A percentile compares a stretch with the other conserved stretches of the same genome.
phyloP scores from a whole-genome alignment of 805 yeast species.

The Kodamaea hsintzibuensis region DNA sequence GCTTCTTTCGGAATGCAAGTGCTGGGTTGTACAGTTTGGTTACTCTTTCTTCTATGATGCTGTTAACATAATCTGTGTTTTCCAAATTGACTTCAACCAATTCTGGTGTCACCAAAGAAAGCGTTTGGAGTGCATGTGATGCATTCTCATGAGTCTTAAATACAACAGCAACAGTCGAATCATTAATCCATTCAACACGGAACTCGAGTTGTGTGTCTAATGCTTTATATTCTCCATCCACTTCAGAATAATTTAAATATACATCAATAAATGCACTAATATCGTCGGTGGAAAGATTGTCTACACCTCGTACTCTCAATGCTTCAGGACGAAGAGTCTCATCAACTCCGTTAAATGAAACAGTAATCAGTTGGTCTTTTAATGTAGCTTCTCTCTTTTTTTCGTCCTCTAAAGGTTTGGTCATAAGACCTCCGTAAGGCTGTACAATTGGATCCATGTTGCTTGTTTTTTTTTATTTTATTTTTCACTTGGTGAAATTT shows the following conservation, averaged over 20 bases:
- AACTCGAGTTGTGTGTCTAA: constrained; percentile 35
- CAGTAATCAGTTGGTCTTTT: constrained; percentile 33
- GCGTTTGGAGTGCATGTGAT: constrained; percentile 32
- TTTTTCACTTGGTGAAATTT: not conserved
- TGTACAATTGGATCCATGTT: constrained; percentile 4
- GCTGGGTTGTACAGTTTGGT: constrained; percentile 43
- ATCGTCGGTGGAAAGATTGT: constrained; percentile 59
- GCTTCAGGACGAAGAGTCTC: constrained; percentile 48
- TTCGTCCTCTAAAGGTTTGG: constrained; percentile 41
- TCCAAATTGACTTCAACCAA: constrained; percentile 5
- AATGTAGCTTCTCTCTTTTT: constrained; percentile 31
- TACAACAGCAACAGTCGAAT: constrained; percentile 54
- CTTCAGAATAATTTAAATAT: constrained; percentile 37
- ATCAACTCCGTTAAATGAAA: constrained; percentile 29
- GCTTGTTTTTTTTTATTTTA: not conserved
- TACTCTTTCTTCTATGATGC: constrained; percentile 36
- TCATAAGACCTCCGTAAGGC: constrained; percentile 44
- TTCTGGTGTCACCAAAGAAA: constrained; percentile 14
- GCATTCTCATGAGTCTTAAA: constrained; percentile 49
- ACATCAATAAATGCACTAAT: constrained; percentile 56
- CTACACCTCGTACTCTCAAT: constrained; percentile 59
- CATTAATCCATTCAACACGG: constrained; percentile 67
- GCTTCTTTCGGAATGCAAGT: constrained; percentile 33
- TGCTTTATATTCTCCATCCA: constrained; percentile 14
- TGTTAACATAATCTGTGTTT: constrained; percentile 19